These are phyloP conservation scores for Talaromyces amestolkiae DNA, from an alignment of 2,329 filamentous ascomycete species.

Conservation along the genomic window DNA sequence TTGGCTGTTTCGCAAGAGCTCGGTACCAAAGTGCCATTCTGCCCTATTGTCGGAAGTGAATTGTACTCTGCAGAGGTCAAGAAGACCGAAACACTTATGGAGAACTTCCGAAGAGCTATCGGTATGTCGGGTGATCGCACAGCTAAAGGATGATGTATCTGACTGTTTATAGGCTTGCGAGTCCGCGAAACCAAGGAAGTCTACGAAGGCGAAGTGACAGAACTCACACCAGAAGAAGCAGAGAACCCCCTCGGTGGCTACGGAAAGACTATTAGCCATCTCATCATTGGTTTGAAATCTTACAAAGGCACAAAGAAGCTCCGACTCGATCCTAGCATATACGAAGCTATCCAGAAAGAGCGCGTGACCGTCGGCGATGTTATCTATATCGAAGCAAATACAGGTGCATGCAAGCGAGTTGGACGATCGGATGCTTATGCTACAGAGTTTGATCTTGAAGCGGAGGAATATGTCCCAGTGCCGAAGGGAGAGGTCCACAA, in stretches of 20 bases:
- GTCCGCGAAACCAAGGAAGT: constrained; percentile 99
- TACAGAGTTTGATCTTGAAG: constrained; percentile 97
- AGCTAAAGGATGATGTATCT: constrained; percentile 15
- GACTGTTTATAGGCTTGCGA: constrained; percentile 60
- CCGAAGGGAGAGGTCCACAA: constrained; percentile 99
- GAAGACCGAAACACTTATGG: constrained; percentile 99
- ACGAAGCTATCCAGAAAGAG: constrained; percentile 99
- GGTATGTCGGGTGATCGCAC: constrained; percentile 50
- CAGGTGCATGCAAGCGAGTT: constrained; percentile 94
- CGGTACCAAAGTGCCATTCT: constrained; percentile 97
- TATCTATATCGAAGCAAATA: constrained; percentile 99
- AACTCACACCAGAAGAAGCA: constrained; percentile 94
- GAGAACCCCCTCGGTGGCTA: constrained; percentile 97
- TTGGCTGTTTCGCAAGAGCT: constrained; percentile 95
- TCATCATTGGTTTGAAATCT: constrained; percentile 91
- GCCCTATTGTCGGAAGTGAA: constrained; percentile 95
- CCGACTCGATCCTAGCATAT: constrained; percentile 93
- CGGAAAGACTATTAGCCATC: constrained; percentile 93
- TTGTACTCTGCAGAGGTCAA: constrained; percentile 98
- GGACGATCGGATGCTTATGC: constrained; percentile 95
- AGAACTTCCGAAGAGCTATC: constrained; percentile 96
- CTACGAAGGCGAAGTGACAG: constrained; percentile 97
- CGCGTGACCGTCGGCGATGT: constrained; percentile 93
- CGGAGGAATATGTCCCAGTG: constrained; percentile 97
- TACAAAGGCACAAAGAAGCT: constrained; percentile 97